Evolutionary conservation across 305 asterid species (phyloP).

Genomic region (Stenogyne calaminthoides): DNA sequence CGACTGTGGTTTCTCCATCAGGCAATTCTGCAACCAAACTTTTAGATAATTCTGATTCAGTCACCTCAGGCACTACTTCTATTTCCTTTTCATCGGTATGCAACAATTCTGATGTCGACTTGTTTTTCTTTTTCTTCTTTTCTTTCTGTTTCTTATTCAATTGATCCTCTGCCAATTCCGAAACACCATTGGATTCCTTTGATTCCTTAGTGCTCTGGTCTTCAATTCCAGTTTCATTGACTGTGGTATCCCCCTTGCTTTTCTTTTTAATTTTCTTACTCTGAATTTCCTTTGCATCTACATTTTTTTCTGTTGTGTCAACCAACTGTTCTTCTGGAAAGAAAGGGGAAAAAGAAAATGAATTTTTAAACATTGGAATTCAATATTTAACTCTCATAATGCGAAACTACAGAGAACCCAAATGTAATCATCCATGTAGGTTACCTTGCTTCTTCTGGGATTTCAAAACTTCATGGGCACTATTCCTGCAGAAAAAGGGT

Average conservation of each 20-base stretch:
- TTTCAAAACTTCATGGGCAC: slow-evolving; percentile 24
- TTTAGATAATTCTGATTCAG: no score
- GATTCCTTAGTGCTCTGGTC: slow-evolving; percentile 19
- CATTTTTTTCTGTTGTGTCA: slow-evolving; percentile 26
- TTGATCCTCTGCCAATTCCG: slow-evolving; percentile 33
- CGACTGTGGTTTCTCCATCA: slow-evolving; percentile 21
- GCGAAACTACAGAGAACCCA: slow-evolving; percentile 7
- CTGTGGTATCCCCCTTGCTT: slow-evolving; percentile 36
- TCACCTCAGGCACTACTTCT: slow-evolving; percentile 26
- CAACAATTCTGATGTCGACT: slow-evolving; percentile 30
- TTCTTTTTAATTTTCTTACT: slow-evolving; percentile 58
- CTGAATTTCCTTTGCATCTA: slow-evolving; percentile 37
- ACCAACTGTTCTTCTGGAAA: slow-evolving; percentile 32
- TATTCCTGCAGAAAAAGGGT: slow-evolving; percentile 38
- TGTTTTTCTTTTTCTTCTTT: slow-evolving; percentile 53
- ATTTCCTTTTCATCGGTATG: slow-evolving; percentile 30
- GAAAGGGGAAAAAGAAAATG: background rate
- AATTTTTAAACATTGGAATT: background rate
- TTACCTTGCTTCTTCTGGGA: slow-evolving; percentile 38
- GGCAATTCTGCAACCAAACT: slow-evolving; percentile 21
- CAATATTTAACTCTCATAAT: background rate
- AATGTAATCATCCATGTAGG: background rate
- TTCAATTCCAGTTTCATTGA: slow-evolving; percentile 14
- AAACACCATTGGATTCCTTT: slow-evolving; percentile 33
- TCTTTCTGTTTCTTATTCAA: slow-evolving; percentile 42